Evolutionary conservation across 495 filamentous ascomycete genomes (phyloP).

Genomic region (Tuber calosporum): DNA sequence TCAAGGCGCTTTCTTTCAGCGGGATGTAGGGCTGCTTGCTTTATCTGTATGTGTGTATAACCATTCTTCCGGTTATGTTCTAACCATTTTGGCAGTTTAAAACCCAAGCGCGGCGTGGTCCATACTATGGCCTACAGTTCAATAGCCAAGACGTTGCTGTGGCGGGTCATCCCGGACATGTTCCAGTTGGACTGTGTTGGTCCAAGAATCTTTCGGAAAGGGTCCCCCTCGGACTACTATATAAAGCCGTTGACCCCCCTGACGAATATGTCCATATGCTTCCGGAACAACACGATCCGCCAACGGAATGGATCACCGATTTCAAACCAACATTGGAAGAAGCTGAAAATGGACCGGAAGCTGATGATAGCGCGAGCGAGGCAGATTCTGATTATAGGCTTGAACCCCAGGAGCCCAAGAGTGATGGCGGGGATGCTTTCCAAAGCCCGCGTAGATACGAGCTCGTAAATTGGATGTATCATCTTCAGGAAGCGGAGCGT

Average conservation of each 20-base stretch:
- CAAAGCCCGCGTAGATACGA: conserved; percentile 14
- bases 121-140: background rate
- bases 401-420: background rate
- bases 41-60: background rate
- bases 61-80: background rate
- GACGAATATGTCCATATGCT: background rate
- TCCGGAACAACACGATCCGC: background rate
- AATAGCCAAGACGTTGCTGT: background rate
- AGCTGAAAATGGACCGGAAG: background rate
- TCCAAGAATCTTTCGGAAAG: background rate
- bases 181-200: background rate
- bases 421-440: background rate
- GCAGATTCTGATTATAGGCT: conserved; percentile 13
- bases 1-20: background rate
- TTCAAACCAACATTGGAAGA: background rate
- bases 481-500: conserved; percentile 13
- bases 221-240: background rate
- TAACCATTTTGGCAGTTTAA: background rate
- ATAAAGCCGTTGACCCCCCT: background rate
- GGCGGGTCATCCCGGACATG: background rate
- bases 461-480: conserved; percentile 20
- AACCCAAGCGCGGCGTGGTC: background rate
- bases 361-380: conserved; percentile 2
- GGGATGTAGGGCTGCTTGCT: background rate
- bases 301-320: background rate